phyloP scores from a whole-genome alignment of 768 basidiomycete species.

The Amanita molliuscula region DNA sequence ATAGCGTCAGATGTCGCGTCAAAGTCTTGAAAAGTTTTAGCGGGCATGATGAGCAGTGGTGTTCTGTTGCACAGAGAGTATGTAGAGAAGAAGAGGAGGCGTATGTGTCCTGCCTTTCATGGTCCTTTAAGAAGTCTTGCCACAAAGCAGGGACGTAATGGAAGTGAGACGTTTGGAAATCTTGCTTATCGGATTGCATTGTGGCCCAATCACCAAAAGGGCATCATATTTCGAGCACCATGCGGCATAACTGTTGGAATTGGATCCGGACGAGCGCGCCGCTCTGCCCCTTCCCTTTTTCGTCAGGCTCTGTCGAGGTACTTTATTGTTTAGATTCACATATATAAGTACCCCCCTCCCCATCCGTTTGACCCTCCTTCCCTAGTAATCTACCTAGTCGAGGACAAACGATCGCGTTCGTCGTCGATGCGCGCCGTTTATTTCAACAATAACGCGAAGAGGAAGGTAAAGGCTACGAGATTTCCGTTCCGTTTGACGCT shows the following conservation, averaged over 20 bases:
- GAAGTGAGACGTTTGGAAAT: not conserved
- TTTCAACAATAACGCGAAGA: not conserved
- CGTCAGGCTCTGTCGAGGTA: too few relatives aligned
- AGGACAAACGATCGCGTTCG: too few relatives aligned
- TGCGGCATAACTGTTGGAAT: too few relatives aligned
- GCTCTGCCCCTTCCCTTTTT: too few relatives aligned
- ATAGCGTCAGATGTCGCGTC: constrained; percentile 38
- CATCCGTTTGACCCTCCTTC: too few relatives aligned
- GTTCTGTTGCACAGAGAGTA: not conserved
- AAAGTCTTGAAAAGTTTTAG: constrained; percentile 22
- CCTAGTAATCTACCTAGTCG: too few relatives aligned
- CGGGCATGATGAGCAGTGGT: constrained; percentile 15
- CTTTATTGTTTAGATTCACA: too few relatives aligned
- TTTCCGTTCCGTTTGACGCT: not conserved
- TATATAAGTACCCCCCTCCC: too few relatives aligned
- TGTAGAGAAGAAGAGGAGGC: not conserved
- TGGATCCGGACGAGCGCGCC: too few relatives aligned
- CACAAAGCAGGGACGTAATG: constrained; percentile 2
- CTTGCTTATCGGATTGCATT: not conserved
- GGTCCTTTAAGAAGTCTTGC: not conserved
- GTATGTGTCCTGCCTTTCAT: not conserved
- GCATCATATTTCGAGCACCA: not conserved
- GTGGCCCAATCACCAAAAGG: not conserved
- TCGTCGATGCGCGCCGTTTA: too few relatives aligned
- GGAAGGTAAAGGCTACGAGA: not conserved